Percentiles rank a stretch among this genome's conserved stretches.
Evolutionary conservation across 2,329 filamentous ascomycete genomes (phyloP).

Genomic region (Trichoderma harzianum): DNA sequence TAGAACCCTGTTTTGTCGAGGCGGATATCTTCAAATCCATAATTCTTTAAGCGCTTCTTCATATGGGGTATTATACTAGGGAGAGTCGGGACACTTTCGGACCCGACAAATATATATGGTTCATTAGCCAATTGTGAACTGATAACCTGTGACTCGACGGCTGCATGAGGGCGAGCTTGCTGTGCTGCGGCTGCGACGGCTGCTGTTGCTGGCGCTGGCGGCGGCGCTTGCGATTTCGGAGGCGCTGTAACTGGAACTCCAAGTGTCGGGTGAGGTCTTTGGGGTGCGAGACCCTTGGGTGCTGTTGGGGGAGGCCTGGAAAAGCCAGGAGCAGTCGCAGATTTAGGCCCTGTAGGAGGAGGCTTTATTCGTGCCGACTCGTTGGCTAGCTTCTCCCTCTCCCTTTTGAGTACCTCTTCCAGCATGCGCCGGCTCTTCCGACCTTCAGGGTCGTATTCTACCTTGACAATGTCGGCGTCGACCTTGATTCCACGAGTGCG

Average conservation of each 20-base stretch:
- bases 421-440: slow-evolving; percentile 76
- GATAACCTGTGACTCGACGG: slow-evolving; percentile 65
- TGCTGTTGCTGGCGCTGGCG: slow-evolving; percentile 23
- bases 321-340: slow-evolving; percentile 28
- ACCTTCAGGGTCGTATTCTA: slow-evolving; percentile 87
- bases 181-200: slow-evolving; percentile 24
- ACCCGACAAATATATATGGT: slow-evolving; percentile 89
- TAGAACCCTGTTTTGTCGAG: slow-evolving; percentile 87
- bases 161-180: slow-evolving; percentile 36
- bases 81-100: slow-evolving; percentile 82
- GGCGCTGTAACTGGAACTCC: slow-evolving; percentile 14
- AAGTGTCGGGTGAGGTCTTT: slow-evolving; percentile 34
- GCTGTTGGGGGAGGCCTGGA: slow-evolving; percentile 70
- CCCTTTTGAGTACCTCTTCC: slow-evolving; percentile 67
- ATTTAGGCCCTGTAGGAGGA: slow-evolving; percentile 39
- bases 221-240: slow-evolving; percentile 24
- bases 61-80: slow-evolving; percentile 83
- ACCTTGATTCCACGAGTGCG: slow-evolving; percentile 74
- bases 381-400: slow-evolving; percentile 57
- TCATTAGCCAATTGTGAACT: slow-evolving; percentile 68
- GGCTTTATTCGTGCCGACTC: slow-evolving; percentile 31
- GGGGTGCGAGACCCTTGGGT: slow-evolving; percentile 75
- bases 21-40: slow-evolving; percentile 75
- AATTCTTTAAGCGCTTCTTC: slow-evolving; percentile 82
- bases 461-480: slow-evolving; percentile 71